Evolutionary conservation across 345 rosid species (phyloP).

Genomic region (Leavenworthia alabamica): DNA sequence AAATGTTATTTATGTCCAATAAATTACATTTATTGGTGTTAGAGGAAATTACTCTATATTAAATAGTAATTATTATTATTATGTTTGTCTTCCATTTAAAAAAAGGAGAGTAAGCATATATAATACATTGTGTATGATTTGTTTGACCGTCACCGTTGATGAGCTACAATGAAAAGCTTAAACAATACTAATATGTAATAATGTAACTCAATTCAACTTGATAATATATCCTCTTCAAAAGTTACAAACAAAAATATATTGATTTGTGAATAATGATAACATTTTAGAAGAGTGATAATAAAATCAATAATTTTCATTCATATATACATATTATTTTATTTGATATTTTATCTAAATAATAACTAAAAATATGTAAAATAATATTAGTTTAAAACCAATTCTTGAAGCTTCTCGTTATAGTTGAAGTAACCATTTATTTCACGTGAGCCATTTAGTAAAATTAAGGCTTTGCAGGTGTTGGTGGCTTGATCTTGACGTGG

Average conservation of each 20-base stretch:
- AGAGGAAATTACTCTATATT: too few relatives aligned
- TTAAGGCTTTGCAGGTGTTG: background rate
- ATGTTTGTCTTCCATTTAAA: background rate
- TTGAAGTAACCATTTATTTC: constrained; percentile 29
- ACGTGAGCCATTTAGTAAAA: constrained; percentile 19
- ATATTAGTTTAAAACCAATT: background rate
- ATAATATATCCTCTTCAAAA: too few relatives aligned
- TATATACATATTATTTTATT: too few relatives aligned
- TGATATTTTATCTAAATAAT: too few relatives aligned
- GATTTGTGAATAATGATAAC: background rate
- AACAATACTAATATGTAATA: too few relatives aligned
- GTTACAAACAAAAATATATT: too few relatives aligned
- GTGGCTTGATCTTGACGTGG: constrained; percentile 18
- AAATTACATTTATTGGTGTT: too few relatives aligned
- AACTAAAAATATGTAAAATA: too few relatives aligned
- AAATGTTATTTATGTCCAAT: too few relatives aligned
- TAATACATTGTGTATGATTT: background rate
- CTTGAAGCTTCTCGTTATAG: constrained; percentile 19
- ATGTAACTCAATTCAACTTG: too few relatives aligned
- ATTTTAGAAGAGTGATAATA: background rate
- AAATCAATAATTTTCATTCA: too few relatives aligned
- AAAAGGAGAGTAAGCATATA: background rate
- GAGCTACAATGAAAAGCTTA: background rate
- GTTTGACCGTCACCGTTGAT: background rate
- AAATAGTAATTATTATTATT: background rate